Evolutionary conservation across 345 rosid genomes (phyloP).

Genomic region (Linum trigynum): DNA sequence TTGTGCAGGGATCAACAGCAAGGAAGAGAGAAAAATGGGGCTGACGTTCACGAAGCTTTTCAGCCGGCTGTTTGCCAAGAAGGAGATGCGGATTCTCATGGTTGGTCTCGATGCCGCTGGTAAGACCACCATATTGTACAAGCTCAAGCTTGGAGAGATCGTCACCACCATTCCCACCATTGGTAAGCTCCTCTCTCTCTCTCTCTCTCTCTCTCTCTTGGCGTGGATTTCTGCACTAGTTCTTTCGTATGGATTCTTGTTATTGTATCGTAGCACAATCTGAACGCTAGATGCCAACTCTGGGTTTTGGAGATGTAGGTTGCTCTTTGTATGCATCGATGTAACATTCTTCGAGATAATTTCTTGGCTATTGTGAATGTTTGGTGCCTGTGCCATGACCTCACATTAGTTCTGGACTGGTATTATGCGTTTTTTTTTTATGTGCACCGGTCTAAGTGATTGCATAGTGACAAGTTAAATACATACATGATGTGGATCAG

Average conservation of each 20-base stretch:
- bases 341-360: background rate
- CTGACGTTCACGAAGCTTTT: slow-evolving; percentile 62
- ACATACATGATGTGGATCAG: background rate
- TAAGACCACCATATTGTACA: slow-evolving; percentile 61
- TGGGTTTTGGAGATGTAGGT: no score
- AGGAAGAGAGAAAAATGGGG: slow-evolving; percentile 37
- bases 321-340: background rate
- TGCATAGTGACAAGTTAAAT: background rate
- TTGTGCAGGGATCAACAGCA: slow-evolving; percentile 21
- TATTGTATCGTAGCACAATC: no score
- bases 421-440: background rate
- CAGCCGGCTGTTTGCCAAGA: slow-evolving; percentile 13
- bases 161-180: slow-evolving; percentile 8
- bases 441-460: background rate
- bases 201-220: background rate
- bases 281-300: no score
- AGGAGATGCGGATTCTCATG: slow-evolving; percentile 25
- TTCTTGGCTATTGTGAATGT: background rate
- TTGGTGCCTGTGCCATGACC: background rate
- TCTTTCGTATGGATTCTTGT: no score
- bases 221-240: no score
- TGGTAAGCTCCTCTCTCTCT: background rate
- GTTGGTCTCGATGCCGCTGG: slow-evolving; percentile 51
- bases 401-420: background rate
- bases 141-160: slow-evolving; percentile 24